These are phyloP conservation scores for Meira miltonrushii DNA, from an alignment of 1,284 basidiomycete species.

Conservation along the genomic window DNA sequence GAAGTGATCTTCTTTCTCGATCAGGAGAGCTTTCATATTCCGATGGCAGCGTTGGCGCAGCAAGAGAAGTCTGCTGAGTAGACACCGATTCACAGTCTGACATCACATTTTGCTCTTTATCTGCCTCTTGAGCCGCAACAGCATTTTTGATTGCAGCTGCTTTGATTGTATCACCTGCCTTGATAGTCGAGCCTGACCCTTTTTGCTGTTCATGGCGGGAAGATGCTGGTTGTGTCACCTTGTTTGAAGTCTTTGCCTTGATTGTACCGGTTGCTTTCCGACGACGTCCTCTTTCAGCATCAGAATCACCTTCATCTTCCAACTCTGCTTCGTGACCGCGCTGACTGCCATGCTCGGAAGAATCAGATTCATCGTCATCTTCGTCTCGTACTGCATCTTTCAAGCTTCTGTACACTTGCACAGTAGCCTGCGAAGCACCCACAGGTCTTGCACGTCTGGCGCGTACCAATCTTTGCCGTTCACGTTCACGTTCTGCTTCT, in stretches of 20 bases:
- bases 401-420: slow-evolving; percentile 83
- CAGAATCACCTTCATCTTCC: slow-evolving; percentile 62
- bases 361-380: slow-evolving; percentile 36
- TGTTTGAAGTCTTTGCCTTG: background rate
- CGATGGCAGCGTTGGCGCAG: slow-evolving; percentile 46
- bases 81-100: too few relatives aligned
- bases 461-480: slow-evolving; percentile 58
- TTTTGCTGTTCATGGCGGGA: background rate
- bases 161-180: background rate
- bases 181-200: background rate
- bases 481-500: slow-evolving; percentile 57
- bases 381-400: slow-evolving; percentile 88
- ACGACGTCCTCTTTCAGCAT: slow-evolving; percentile 45
- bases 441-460: slow-evolving; percentile 87
- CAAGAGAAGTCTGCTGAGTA: slow-evolving; percentile 64
- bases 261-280: background rate
- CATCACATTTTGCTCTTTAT: too few relatives aligned
- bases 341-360: background rate
- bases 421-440: slow-evolving; percentile 77
- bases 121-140: too few relatives aligned
- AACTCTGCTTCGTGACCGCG: slow-evolving; percentile 14
- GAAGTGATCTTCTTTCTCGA: background rate
- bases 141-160: too few relatives aligned
- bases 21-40: slow-evolving; percentile 3
- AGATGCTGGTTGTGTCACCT: background rate